phyloP scores from a whole-genome alignment of 179 eudicot species.

The Beta lomatogona region DNA sequence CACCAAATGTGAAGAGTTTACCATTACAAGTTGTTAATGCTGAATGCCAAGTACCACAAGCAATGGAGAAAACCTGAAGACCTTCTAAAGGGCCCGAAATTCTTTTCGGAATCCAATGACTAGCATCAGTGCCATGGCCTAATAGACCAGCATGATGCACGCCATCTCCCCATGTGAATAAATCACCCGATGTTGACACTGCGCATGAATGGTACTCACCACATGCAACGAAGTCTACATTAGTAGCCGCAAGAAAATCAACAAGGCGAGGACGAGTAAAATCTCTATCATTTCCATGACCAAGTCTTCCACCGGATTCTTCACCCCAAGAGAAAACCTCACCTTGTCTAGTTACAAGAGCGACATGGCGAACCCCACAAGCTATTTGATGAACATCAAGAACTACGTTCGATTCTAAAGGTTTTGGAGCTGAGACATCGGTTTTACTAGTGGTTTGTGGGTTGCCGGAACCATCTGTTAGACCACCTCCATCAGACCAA shows the following conservation, averaged over 20 bases:
- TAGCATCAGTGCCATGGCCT: conserved; percentile 79
- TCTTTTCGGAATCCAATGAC: conserved; percentile 90
- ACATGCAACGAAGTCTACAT: conserved; percentile 77
- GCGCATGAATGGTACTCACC: conserved; percentile 89
- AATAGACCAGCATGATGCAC: conserved; percentile 77
- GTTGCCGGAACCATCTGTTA: conserved; percentile 26
- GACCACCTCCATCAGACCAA: conserved; percentile 63
- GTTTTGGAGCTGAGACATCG: conserved; percentile 65
- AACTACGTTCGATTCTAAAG: conserved; percentile 78
- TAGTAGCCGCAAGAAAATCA: conserved; percentile 66
- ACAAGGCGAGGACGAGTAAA: conserved; percentile 68
- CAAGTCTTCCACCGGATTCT: conserved; percentile 92
- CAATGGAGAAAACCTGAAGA: conserved; percentile 62
- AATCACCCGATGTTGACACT: conserved; percentile 71
- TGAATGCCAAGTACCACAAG: conserved; percentile 92
- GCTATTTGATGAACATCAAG: conserved; percentile 90
- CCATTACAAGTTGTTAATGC: conserved; percentile 62
- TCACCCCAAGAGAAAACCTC: conserved; percentile 98
- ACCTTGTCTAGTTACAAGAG: conserved; percentile 89
- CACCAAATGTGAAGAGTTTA: conserved; percentile 79
- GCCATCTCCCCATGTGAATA: conserved; percentile 90
- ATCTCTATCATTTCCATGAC: conserved; percentile 79
- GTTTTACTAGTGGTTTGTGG: conserved; percentile 34
- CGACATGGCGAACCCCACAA: conserved; percentile 86
- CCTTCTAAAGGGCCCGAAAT: conserved; percentile 80